A percentile compares a stretch with the other conserved stretches of the same genome.
These are phyloP conservation scores for Singerocomus inundabilis DNA, from an alignment of 1,284 basidiomycete species.

Conservation along the genomic window DNA sequence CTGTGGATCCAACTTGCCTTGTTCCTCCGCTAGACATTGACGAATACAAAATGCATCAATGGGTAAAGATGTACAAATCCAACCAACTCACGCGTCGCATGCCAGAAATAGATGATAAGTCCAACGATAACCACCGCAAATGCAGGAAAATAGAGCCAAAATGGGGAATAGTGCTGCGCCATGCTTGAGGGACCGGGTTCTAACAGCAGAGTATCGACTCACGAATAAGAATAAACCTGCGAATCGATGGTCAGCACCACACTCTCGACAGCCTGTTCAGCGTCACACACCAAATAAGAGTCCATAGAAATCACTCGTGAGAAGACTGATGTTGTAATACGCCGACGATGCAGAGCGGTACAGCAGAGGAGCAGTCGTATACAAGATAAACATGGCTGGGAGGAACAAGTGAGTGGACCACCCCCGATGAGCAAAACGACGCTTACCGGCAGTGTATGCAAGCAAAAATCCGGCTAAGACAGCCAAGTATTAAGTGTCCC, in stretches of 20 bases:
- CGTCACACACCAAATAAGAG: constrained; percentile 67
- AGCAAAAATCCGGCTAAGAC: constrained; percentile 64
- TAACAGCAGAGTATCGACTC: constrained; percentile 26
- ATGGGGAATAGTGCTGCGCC: constrained; percentile 69
- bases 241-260: constrained; percentile 7
- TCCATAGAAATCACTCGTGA: constrained; percentile 84
- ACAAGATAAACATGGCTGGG: constrained; percentile 76
- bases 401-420: constrained; percentile 12
- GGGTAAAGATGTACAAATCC: neutral
- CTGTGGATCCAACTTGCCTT: constrained; percentile 63
- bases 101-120: constrained; percentile 80
- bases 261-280: neutral
- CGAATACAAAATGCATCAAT: neutral
- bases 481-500: neutral
- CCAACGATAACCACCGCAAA: constrained; percentile 70
- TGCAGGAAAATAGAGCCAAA: constrained; percentile 81
- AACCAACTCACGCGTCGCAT: constrained; percentile 62
- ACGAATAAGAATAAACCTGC: constrained; percentile 68
- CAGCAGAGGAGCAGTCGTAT: constrained; percentile 80
- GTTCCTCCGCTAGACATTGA: constrained; percentile 61
- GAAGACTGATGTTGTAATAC: constrained; percentile 79
- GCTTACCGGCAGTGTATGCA: constrained; percentile 64
- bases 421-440: neutral
- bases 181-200: constrained; percentile 10
- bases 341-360: constrained; percentile 82